These are phyloP conservation scores for Musa troglodytarum DNA, from an alignment of 176 grass and related monocot genomes.

Conservation along the genomic window DNA sequence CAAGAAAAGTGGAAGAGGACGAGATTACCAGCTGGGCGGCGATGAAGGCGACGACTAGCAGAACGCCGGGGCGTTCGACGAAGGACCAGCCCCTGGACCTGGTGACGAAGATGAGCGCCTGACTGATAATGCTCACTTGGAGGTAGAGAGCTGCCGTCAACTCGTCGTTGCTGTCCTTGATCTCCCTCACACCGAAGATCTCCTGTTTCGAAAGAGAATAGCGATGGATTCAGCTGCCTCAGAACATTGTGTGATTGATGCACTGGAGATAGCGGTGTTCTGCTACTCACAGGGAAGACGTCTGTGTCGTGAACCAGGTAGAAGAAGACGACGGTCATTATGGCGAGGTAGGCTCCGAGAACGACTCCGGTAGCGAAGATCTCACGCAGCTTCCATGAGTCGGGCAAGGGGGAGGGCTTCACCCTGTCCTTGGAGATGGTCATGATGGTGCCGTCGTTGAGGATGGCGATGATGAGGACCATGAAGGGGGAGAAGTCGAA, in stretches of 20 bases:
- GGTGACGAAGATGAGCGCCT: conserved; percentile 72
- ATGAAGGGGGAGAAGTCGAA: conserved; percentile 96
- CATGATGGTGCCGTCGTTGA: conserved; percentile 99
- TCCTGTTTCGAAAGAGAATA: neutral
- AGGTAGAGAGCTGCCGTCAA: conserved; percentile 39
- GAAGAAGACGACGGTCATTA: conserved; percentile 90
- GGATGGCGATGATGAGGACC: conserved; percentile 95
- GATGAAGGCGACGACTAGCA: conserved; percentile 46
- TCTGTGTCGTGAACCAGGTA: conserved; percentile 7
- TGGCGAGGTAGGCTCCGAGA: conserved; percentile 84
- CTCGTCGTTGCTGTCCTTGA: neutral
- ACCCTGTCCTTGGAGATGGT: conserved; percentile 94
- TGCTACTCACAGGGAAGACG: neutral
- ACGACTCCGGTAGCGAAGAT: conserved; percentile 94
- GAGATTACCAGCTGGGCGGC: conserved; percentile 48
- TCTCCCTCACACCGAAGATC: neutral
- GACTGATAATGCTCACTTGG: conserved; percentile 79
- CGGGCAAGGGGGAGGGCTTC: conserved; percentile 55
- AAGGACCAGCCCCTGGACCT: conserved; percentile 62
- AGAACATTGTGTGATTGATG: neutral
- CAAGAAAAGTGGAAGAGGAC: neutral
- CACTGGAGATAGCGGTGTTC: neutral
- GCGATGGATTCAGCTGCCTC: neutral
- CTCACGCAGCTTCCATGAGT: conserved; percentile 85
- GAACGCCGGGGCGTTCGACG: conserved; percentile 44